Base-by-base conservation (phyloP, 441 rosid genomes). In the Populus tomentosa region DNA sequence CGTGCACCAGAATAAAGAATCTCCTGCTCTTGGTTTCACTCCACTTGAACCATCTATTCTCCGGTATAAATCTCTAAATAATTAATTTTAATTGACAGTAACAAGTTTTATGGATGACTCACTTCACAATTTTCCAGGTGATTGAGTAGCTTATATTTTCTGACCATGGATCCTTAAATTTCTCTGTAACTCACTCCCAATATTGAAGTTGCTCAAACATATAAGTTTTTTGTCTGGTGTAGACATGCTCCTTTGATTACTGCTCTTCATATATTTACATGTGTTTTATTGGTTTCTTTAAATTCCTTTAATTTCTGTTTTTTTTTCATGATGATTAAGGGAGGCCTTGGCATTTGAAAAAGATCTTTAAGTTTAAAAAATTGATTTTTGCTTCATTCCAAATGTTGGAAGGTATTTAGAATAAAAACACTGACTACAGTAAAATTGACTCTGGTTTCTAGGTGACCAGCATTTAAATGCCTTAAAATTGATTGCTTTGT, bases 11-110 rank as follows among this genome's bases (percentile, higher is more conserved):
- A 90, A 92, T 68, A 86, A 80, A 84, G 96, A 94, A 82, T 94
- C 98, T 78, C 99, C 98, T 21, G 92, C 98, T 23, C 97, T 97
- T 84, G 98, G 97, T 77, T 97, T 93, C 70, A 82, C 91, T 77
- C 97, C 98, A 1, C 95, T 97, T 75, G 97, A 97, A 59, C 97
- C 98, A 73, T 89, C 93, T 71, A 76, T 93, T 67, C 94, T 94
- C 71, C 93, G 98, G 99, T 97, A 88, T 85, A 73, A 70, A 53
- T 76, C 66, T 35, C 28, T 74, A 3, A 72, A 21, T 21, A n/a
- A 71, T 53, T 67, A 75, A 79, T 42, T 50, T 40, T 10, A 30
- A 38, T 46, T 42, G 24, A 67, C 5, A 70, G 3, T 61, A 50
- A 9, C 56, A 1, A 42, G 56, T 56, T 66, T 73, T 50, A 35